These are phyloP conservation scores for Podila epicladia DNA, from an alignment of 192 early-diverging fungal genomes.

Conservation along the genomic window DNA sequence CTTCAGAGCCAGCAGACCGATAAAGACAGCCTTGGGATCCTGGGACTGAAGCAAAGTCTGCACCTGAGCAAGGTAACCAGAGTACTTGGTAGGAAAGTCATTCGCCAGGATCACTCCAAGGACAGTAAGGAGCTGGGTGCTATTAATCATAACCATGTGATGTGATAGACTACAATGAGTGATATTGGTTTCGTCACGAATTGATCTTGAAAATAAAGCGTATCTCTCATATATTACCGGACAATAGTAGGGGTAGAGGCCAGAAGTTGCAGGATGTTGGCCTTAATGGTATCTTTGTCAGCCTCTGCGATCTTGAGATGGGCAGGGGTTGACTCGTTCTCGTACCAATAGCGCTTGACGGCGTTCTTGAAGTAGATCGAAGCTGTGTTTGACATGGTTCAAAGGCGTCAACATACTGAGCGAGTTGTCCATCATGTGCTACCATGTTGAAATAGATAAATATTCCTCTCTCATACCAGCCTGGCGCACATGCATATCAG, in stretches of 20 bases:
- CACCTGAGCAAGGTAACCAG: conserved; percentile 74
- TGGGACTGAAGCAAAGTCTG: conserved; percentile 70
- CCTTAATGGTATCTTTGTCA: conserved; percentile 76
- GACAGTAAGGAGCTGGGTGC: conserved; percentile 81
- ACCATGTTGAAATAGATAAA: no score
- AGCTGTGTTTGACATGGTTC: conserved; percentile 5
- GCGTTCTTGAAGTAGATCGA: conserved; percentile 50
- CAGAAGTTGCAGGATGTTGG: conserved; percentile 81
- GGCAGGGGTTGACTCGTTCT: conserved; percentile 56
- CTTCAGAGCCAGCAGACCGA: conserved; percentile 81
- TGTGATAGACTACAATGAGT: not conserved
- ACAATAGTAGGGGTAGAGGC: conserved; percentile 74
- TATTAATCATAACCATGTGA: conserved; percentile 11
- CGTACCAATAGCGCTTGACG: conserved; percentile 41
- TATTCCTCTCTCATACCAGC: conserved; percentile 53
- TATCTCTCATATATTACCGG: conserved; percentile 57
- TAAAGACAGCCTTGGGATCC: conserved; percentile 75
- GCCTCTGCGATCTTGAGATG: conserved; percentile 67
- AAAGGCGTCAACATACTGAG: not conserved
- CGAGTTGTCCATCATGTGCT: not conserved
- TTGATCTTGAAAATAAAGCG: not conserved
- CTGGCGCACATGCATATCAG: conserved; percentile 62
- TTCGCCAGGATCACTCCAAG: conserved; percentile 77
- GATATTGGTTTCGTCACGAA: not conserved
- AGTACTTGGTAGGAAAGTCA: conserved; percentile 88